Conservation (phyloP, 176 grass and related monocot genomes). For the Carex cristatella region DNA sequence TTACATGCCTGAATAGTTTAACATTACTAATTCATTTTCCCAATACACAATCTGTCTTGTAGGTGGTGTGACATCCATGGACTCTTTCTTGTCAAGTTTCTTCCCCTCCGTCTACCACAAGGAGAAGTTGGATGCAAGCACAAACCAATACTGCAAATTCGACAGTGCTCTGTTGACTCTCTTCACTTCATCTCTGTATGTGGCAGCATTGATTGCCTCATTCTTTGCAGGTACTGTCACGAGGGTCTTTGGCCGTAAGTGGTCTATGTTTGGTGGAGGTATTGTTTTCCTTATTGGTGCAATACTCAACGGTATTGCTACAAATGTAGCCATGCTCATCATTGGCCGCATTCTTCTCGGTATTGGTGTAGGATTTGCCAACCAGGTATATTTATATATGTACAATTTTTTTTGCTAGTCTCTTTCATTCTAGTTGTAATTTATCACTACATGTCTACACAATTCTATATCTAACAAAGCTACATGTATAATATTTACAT, state of each 20-base stretch:
- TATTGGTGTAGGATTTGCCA: conserved; percentile 64
- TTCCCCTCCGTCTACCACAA: conserved; percentile 66
- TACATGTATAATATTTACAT: neutral
- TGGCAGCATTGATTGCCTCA: conserved; percentile 62
- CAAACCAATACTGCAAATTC: conserved; percentile 87
- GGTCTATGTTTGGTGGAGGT: conserved; percentile 92
- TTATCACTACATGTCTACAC: neutral
- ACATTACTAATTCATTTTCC: neutral
- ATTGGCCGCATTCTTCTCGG: conserved; percentile 59
- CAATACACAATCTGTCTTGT: neutral
- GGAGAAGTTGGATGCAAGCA: conserved; percentile 29
- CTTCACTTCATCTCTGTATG: conserved; percentile 80
- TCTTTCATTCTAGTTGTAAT: neutral
- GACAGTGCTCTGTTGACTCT: conserved; percentile 75
- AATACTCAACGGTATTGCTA: conserved; percentile 45
- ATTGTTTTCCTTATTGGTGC: conserved; percentile 62
- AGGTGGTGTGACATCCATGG: conserved; percentile 81
- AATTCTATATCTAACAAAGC: neutral
- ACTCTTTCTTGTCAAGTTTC: conserved; percentile 60
- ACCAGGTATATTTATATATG: conserved; percentile 24
- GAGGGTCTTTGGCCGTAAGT: conserved; percentile 62
- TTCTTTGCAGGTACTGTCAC: conserved; percentile 61
- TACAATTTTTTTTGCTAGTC: neutral
- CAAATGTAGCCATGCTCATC: conserved; percentile 52
- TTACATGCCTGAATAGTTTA: neutral